Percentiles rank a stretch among this genome's conserved stretches.
Conservation (phyloP, 148 eudicot genomes). For the Arbutus unedo region DNA sequence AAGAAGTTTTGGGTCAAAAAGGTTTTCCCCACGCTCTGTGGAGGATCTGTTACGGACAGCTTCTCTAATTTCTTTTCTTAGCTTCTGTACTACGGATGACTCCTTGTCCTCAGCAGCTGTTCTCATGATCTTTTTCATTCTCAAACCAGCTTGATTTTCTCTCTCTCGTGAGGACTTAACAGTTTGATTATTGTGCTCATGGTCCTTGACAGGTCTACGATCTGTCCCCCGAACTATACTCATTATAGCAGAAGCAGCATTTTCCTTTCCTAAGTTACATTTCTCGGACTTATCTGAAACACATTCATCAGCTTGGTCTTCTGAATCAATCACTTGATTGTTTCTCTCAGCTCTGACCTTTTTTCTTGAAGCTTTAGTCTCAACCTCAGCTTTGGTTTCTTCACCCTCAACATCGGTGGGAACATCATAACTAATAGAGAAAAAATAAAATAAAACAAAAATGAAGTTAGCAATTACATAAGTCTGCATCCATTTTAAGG, state of each 20-base stretch:
- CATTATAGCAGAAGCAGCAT: conserved; percentile 48
- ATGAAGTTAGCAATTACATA: not conserved
- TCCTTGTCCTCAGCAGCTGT: conserved; percentile 66
- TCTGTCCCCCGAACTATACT: conserved; percentile 63
- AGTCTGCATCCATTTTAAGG: not conserved
- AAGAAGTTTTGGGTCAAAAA: conserved; percentile 75
- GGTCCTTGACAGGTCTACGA: conserved; percentile 33
- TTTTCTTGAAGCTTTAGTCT: conserved; percentile 32
- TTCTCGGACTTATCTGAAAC: conserved; percentile 25
- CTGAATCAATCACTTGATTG: conserved; percentile 19
- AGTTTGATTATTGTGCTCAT: conserved; percentile 25
- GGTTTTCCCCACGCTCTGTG: conserved; percentile 49
- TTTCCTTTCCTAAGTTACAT: conserved; percentile 26
- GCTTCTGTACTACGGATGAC: conserved; percentile 66
- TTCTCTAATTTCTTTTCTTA: conserved; percentile 78
- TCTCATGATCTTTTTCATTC: conserved; percentile 82
- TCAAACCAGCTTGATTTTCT: conserved; percentile 57
- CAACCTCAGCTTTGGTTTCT: conserved; percentile 34
- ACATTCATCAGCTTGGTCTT: conserved; percentile 33
- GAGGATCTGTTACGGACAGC: conserved; percentile 67
- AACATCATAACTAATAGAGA: conserved; percentile 22
- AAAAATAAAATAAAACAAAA: not conserved
- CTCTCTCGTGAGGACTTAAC: conserved; percentile 30
- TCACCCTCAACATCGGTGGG: conserved; percentile 31
- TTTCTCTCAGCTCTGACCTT: conserved; percentile 40